Conservation (phyloP, 2,329 filamentous ascomycete species). For the Colletotrichum agaves region DNA sequence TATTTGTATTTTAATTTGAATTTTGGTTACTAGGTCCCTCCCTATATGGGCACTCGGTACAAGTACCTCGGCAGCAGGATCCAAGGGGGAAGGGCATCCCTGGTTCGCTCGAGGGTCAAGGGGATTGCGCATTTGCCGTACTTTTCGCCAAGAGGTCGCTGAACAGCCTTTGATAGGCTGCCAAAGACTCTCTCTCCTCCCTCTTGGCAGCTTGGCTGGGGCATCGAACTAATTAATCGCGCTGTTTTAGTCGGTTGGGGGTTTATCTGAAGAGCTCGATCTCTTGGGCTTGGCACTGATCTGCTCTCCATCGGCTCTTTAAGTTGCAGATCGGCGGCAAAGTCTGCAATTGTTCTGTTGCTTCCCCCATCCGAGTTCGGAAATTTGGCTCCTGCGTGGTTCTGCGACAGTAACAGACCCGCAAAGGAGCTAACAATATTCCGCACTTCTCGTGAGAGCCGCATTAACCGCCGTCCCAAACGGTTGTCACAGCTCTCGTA, state of each 20-base stretch:
- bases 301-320: slow-evolving; percentile 6
- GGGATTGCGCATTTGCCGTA: neutral
- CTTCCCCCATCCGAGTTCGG: neutral
- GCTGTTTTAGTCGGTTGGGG: neutral
- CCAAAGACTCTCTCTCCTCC: neutral
- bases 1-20: too few species aligned
- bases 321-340: neutral
- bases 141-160: slow-evolving; percentile 1
- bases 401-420: neutral
- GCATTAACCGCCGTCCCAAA: slow-evolving; percentile 15
- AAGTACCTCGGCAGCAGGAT: slow-evolving; percentile 15
- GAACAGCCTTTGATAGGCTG: slow-evolving; percentile 4
- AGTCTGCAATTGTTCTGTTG: neutral
- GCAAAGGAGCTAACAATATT: neutral
- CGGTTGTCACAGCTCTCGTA: neutral
- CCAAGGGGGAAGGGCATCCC: slow-evolving; percentile 10
- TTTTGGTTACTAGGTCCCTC: too few species aligned
- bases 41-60: too few species aligned
- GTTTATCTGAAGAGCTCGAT: slow-evolving; percentile 19
- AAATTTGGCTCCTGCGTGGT: neutral
- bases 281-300: slow-evolving; percentile 9
- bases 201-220: slow-evolving; percentile 27
- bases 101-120: neutral
- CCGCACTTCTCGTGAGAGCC: neutral
- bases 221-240: neutral